Conservation (phyloP, 1,139 yeast genomes). For the Candida sanyaensis region DNA sequence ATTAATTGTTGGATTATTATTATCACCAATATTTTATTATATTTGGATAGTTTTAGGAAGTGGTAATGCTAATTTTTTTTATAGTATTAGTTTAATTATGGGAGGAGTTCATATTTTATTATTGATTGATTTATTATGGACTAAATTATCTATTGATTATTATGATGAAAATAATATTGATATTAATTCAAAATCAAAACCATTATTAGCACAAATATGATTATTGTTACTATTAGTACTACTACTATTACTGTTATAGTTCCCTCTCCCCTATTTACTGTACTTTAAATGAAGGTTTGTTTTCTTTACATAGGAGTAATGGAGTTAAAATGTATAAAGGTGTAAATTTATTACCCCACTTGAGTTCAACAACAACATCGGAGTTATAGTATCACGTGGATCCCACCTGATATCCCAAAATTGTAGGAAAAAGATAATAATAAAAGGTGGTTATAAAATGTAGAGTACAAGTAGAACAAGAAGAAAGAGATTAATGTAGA, state of each 20-base stretch:
- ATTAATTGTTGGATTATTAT: constrained; percentile 35
- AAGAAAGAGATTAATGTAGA: no score
- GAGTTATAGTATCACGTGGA: neutral
- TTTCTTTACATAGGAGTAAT: no score
- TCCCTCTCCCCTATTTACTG: no score
- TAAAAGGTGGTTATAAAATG: neutral
- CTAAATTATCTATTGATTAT: constrained; percentile 70
- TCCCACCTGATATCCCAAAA: neutral
- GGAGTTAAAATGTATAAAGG: neutral
- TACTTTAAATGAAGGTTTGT: no score
- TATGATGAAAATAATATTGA: constrained; percentile 43
- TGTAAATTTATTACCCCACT: constrained; percentile 2
- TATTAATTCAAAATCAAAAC: constrained; percentile 16
- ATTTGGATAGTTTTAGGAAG: constrained; percentile 94
- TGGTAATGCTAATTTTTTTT: constrained; percentile 94
- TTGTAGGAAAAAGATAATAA: neutral
- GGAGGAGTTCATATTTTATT: constrained; percentile 70
- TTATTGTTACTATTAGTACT: no score
- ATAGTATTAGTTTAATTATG: constrained; percentile 86
- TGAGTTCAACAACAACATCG: neutral
- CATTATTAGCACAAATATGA: constrained; percentile 46
- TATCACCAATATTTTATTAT: constrained; percentile 89
- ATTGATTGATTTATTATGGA: constrained; percentile 82
- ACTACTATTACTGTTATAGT: no score
- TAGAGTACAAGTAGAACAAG: no score